Percentiles rank a stretch among this genome's conserved stretches.
These are phyloP conservation scores for Candolleomyces eurysporus DNA, from an alignment of 768 basidiomycete species.

Conservation along the genomic window DNA sequence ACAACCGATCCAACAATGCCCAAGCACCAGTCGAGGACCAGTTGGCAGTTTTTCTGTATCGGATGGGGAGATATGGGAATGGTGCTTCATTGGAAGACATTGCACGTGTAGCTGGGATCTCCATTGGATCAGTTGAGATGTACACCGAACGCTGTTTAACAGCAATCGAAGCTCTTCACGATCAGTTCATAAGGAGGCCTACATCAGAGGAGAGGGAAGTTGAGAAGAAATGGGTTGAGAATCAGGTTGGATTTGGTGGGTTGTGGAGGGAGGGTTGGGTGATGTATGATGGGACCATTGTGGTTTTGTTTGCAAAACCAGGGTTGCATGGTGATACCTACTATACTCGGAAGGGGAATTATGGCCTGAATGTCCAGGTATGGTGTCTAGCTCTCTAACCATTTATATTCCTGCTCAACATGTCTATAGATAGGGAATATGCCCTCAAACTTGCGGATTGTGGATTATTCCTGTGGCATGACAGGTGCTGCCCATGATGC, in stretches of 20 bases:
- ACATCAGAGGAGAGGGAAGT: constrained; percentile 30
- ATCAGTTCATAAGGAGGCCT: constrained; percentile 24
- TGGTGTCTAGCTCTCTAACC: neutral
- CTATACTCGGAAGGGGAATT: constrained; percentile 31
- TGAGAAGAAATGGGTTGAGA: constrained; percentile 34
- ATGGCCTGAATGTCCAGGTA: constrained; percentile 36
- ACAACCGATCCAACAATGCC: constrained; percentile 21
- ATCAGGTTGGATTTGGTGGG: constrained; percentile 26
- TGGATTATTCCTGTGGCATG: constrained; percentile 30
- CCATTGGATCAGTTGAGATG: constrained; percentile 12
- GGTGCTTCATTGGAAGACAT: constrained; percentile 26
- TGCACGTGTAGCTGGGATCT: constrained; percentile 22
- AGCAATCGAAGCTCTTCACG: constrained; percentile 29
- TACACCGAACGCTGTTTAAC: constrained; percentile 26
- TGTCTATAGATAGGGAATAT: constrained; percentile 31
- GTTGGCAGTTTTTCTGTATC: constrained; percentile 26
- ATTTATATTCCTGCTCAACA: constrained; percentile 1
- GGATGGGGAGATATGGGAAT: constrained; percentile 28
- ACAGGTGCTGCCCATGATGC: constrained; percentile 36
- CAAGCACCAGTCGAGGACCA: constrained; percentile 29
- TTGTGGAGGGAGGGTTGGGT: constrained; percentile 34
- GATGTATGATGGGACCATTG: constrained; percentile 35
- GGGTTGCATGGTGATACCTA: constrained; percentile 31
- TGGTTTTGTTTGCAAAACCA: constrained; percentile 26
- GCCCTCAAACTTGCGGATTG: constrained; percentile 26